Conservation (phyloP, 2,329 filamentous ascomycete genomes). For the Triangularia verruculosa region DNA sequence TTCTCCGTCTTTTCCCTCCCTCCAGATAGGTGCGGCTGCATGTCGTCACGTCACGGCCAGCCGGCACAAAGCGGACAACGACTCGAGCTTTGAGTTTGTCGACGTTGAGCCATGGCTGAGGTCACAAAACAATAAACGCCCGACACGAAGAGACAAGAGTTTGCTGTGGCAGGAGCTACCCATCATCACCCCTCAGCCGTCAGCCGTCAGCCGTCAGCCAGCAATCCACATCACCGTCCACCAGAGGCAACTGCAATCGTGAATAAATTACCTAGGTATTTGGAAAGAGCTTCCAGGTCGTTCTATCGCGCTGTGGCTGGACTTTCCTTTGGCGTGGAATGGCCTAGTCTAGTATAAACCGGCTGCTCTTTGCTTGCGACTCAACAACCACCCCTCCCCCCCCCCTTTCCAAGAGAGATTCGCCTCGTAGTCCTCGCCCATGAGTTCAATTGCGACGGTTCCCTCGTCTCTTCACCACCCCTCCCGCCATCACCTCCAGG, state of each 20-base stretch:
- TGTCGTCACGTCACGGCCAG: too few species aligned
- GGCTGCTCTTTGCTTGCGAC: background rate
- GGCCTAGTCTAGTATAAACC: background rate
- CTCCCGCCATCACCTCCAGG: conserved; percentile 20
- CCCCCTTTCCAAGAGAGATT: background rate
- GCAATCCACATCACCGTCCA: too few species aligned
- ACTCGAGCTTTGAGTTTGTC: background rate
- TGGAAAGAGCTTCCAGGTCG: background rate
- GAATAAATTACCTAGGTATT: background rate
- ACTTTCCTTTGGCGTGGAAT: background rate
- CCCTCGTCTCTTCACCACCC: conserved; percentile 19
- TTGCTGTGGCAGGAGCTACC: background rate
- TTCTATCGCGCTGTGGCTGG: too few species aligned
- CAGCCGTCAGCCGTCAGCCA: too few species aligned
- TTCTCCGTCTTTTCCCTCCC: background rate
- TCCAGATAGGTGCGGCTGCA: too few species aligned
- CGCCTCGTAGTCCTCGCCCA: conserved; percentile 21
- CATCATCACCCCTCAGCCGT: background rate
- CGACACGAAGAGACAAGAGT: background rate
- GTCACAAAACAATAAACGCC: background rate
- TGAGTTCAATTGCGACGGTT: conserved; percentile 27
- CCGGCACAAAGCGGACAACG: background rate
- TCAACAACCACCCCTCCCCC: conserved; percentile 16
- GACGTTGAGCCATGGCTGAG: background rate
- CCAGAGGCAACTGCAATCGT: too few species aligned